Base-by-base conservation (phyloP, 306 rosid genomes). In the Lathyrus tuberosus region DNA sequence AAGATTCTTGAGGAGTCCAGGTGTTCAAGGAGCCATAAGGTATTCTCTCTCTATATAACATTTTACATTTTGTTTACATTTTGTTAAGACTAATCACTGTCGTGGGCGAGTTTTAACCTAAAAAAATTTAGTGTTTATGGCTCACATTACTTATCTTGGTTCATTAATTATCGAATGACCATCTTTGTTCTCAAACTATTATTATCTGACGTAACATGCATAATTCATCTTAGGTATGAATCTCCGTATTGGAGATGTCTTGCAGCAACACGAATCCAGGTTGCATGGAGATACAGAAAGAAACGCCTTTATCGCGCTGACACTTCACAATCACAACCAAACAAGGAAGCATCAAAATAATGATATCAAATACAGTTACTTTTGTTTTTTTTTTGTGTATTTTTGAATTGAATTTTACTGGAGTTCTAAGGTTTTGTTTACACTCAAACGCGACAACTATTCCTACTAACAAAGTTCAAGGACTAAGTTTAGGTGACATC, bases 11-110 rank as follows among this genome's bases (percentile, higher is more conserved):
- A 79, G 92, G 66, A 89, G 81, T 3, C 81, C 86, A 1, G 89
- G 73, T 24, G 92, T 92, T 69, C 89, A 75, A 75, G 92, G 96
- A 79, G 98, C 95, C 75, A 83, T 92, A 76, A 86, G 96, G 98
- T 76, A 13, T 44, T 3, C 4, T 54, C 58, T 62, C 37, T 0
- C n/a, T 46, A n/a, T 13, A n/a, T n/a, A n/a, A n/a, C n/a, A n/a
- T n/a, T n/a, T n/a, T 46, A 44, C 44, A 10, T 41, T 41, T 10
- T 41, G 14, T 41, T 26, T 46, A 44, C 44, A 10, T 41, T 41
- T 10, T 41, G 14, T 41, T 26, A 26, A 35, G 40, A 35, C 40
- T 35, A 35, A 35, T 35, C 40, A 35, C 40, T 35, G 40, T 8
- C 9, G 10, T 8, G 10, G 40, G 4, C 1, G 14, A 41, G 46